A percentile compares a stretch with the other conserved stretches of the same genome.
Evolutionary conservation across 148 eudicot species (phyloP).

Genomic region (Spergularia bocconei): DNA sequence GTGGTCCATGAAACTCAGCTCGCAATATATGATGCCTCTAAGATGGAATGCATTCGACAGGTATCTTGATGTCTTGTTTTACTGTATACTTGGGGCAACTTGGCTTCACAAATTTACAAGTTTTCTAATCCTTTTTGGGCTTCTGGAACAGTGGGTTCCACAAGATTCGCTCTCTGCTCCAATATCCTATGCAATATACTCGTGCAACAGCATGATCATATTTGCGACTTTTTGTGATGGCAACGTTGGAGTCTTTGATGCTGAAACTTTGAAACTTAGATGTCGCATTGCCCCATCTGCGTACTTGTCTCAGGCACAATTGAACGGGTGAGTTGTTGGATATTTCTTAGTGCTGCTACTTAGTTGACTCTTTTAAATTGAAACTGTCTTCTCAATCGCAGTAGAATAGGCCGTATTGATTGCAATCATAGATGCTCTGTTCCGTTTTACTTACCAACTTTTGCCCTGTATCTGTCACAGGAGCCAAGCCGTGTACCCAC

Average conservation of each 20-base stretch:
- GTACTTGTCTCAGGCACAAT: conserved; percentile 51
- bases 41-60: conserved; percentile 82
- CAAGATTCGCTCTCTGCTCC: conserved; percentile 73
- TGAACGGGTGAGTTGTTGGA: conserved; percentile 57
- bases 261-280: conserved; percentile 65
- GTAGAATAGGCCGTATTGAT: too few relatives aligned
- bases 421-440: neutral
- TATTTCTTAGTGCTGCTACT: neutral
- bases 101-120: neutral
- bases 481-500: conserved; percentile 61
- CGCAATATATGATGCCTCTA: conserved; percentile 81
- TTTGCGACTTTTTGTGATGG: conserved; percentile 76
- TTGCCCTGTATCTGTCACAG: conserved; percentile 31
- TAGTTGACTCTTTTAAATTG: neutral
- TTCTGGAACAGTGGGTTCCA: conserved; percentile 67
- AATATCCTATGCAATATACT: conserved; percentile 70
- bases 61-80: conserved; percentile 24
- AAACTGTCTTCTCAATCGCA: too few relatives aligned
- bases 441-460: neutral
- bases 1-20: conserved; percentile 88
- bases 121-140: conserved; percentile 9
- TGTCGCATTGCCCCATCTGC: conserved; percentile 75
- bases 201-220: conserved; percentile 77
- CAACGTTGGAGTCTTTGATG: conserved; percentile 71
- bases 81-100: too few relatives aligned